Evolutionary conservation across 2,329 filamentous ascomycete genomes (phyloP), one percentile per base, ranked within the genome.

Genomic region (Colletotrichum liaoningense): DNA sequence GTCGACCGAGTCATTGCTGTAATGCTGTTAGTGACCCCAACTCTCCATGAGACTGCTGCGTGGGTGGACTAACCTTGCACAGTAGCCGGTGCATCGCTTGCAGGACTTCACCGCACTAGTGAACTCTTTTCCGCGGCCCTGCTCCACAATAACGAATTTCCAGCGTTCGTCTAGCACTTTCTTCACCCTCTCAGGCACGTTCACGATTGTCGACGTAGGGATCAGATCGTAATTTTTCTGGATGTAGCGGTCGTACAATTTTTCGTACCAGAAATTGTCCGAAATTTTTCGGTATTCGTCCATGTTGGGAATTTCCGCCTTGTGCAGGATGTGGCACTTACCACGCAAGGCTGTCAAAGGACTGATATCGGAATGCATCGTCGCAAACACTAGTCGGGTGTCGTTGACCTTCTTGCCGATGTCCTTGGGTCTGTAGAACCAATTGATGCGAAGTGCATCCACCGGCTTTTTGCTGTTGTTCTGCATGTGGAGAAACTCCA

Each of bases 151-250:
- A 76, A 99, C 94, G 84, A 93, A 98, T 84, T 94, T 97, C 97
- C 97, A 99, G 80, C 95, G 92, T 84, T 98, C 94, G 82, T 98
- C 94, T 59, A 99, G 89, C 69, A 98, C 95, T 83, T 94, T 97
- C 84, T 98, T 98, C 80, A 99, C 96, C 80, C 93, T 94, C 77
- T 93, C 93, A 5, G 97, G 97, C 60, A 99, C 97, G 81, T 99
- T 99, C 86, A 98, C 96, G 79, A 99, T 97, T 79, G 94, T 92
- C 74, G 89, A 91, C 16, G 95, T 97, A 1, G 97, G 96, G 74
- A 99, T 96, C 67, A 98, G 94, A 79, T 99, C 97, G 88, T 98
- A 98, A 83, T 96, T 95, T 75, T 97, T 95, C 81, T 98, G 95
- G 76, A 99, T 98, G 85, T 98, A 99, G 72, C 97, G 94, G 85